These are phyloP conservation scores for Wickerhamiella siamensis DNA, from an alignment of 805 yeast genomes.

Conservation along the genomic window DNA sequence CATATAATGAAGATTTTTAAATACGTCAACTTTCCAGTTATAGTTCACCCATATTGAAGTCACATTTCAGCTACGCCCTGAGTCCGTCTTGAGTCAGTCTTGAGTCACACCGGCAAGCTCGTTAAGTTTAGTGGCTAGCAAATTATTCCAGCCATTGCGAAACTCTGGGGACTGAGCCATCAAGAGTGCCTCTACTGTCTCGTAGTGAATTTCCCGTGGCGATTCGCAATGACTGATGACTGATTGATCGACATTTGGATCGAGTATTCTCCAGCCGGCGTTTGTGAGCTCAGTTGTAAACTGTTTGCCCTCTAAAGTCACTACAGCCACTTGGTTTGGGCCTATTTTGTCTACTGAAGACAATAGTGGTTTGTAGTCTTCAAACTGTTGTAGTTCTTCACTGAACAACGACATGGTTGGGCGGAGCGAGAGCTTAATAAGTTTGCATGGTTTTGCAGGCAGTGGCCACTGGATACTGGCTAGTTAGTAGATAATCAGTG, in stretches of 20 bases:
- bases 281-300: slow-evolving; percentile 6
- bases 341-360: slow-evolving; percentile 3
- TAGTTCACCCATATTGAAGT: too few relatives aligned
- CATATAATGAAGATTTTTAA: too few relatives aligned
- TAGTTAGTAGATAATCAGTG: too few relatives aligned
- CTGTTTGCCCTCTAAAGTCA: slow-evolving; percentile 12
- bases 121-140: slow-evolving; percentile 5
- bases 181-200: slow-evolving; percentile 23
- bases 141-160: slow-evolving; percentile 12
- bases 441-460: too few relatives aligned
- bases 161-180: slow-evolving; percentile 20
- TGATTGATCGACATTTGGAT: not conserved
- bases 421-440: too few relatives aligned
- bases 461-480: too few relatives aligned
- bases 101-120: not conserved
- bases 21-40: not conserved
- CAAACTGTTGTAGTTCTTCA: slow-evolving; percentile 10
- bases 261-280: slow-evolving; percentile 13
- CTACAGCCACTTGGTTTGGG: slow-evolving; percentile 2
- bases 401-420: too few relatives aligned
- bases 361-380: slow-evolving; percentile 3
- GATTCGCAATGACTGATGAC: too few relatives aligned
- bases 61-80: too few relatives aligned
- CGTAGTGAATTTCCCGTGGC: slow-evolving; percentile 13
- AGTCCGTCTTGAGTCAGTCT: too few relatives aligned